Evolutionary conservation across 345 rosid genomes (phyloP).

Genomic region (Gossypium australe): DNA sequence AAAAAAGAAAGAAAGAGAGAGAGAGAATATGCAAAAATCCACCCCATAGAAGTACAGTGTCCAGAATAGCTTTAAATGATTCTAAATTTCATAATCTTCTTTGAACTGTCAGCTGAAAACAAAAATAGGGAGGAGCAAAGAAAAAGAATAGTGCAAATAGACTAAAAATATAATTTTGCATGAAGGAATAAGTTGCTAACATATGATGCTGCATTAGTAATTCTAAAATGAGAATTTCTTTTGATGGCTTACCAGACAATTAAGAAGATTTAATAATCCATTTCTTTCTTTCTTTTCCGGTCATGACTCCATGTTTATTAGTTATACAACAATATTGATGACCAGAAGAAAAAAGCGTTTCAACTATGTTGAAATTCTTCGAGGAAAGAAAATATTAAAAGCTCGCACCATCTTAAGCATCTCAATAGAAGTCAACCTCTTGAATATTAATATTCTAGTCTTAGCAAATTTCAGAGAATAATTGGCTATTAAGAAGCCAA

Average conservation of each 20-base stretch:
- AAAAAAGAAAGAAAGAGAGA: no score
- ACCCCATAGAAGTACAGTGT: background rate
- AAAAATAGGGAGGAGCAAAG: no score
- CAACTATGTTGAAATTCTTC: background rate
- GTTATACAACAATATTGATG: background rate
- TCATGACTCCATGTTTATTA: background rate
- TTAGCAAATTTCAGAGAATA: background rate
- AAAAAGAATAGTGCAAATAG: no score
- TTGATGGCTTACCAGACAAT: background rate
- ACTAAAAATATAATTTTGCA: no score
- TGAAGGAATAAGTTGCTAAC: no score
- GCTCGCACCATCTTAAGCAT: background rate
- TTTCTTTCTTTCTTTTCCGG: background rate
- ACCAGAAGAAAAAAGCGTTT: background rate
- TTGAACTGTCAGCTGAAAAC: no score
- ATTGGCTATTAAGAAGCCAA: slow-evolving; percentile 3
- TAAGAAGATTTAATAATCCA: background rate
- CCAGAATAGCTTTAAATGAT: no score
- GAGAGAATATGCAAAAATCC: background rate
- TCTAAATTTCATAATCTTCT: no score
- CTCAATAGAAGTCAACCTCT: background rate
- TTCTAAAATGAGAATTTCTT: no score
- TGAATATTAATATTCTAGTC: background rate
- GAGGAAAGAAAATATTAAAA: background rate
- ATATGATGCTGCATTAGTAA: no score